Base-by-base conservation (phyloP, 139 green algal species). In the Tetradesmus obliquus region DNA sequence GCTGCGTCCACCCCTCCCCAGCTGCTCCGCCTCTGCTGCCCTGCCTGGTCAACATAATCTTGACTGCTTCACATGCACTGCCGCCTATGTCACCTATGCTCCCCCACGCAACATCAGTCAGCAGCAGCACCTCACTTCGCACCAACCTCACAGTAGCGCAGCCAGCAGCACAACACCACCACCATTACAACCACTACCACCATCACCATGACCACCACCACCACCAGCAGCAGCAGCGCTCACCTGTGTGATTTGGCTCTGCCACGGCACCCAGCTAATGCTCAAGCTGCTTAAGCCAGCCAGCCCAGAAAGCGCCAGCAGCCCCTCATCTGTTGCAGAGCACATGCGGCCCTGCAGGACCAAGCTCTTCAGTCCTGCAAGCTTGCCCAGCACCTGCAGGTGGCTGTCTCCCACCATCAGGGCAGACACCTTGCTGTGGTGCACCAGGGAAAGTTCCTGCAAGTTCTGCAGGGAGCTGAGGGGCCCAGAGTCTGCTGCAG, bases 181-280 rank as follows among this genome's bases (percentile, higher is more conserved):
- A 45, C 3, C 5, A 3, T n/a, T n/a, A 1, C 2, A 22, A 86
- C 60, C 32, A 62, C 53, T 62, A 71, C 32, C 55, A 6, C 55
- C 4, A 20, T 5, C 55, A 22, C 3, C 17, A 19, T 5, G 1
- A 6, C 5, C 3, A 22, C 84, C 84, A 85, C 51, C 10, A 66
- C 3, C 55, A 53, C 0, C 15, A 55, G 5, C 55, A n/a, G 51
- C 20, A 76, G 17, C 17, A 45, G 8, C 5, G 0, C 83, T 54
- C 51, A 88, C 89, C 89, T 88, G 82, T 55, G 89, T 84, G 69
- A 92, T 88, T 66, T 92, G 89, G 62, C 81, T 89, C 82, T 92
- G 89, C 89, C 89, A 92, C 2, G 89, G 89, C 82, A 92, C 89
- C 89, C 89, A 92, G 66, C 89, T 88, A 51, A 92, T 88, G n/a